These are phyloP conservation scores for Russula ochroleuca DNA, from an alignment of 768 basidiomycete genomes.

Conservation along the genomic window DNA sequence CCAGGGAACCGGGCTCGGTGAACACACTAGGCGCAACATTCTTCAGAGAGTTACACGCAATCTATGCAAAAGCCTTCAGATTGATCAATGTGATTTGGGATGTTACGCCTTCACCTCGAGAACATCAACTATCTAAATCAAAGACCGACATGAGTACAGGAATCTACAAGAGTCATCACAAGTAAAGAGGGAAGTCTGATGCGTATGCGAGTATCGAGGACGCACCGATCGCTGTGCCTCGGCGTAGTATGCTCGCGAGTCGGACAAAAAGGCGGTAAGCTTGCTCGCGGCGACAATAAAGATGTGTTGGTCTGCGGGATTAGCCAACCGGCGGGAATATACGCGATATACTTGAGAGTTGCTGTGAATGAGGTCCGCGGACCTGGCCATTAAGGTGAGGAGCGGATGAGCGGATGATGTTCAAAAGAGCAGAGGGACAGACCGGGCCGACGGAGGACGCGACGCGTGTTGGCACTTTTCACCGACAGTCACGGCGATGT, in stretches of 20 bases:
- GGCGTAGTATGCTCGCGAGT: conserved; percentile 10
- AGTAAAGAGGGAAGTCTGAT: background rate
- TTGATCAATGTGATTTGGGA: background rate
- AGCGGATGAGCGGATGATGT: background rate
- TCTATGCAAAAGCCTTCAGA: background rate
- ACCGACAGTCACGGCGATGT: background rate
- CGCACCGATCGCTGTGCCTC: conserved; percentile 17
- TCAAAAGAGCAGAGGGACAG: background rate
- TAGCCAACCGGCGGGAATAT: conserved; percentile 6
- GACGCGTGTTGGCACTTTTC: background rate
- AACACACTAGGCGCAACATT: conserved; percentile 16
- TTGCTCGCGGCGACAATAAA: conserved; percentile 8
- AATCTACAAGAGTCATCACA: background rate
- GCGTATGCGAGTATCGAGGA: background rate
- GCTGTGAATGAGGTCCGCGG: conserved; percentile 10
- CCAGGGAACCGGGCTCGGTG: conserved; percentile 1
- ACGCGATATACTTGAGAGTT: conserved; percentile 21
- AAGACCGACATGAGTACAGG: background rate
- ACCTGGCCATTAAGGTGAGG: background rate
- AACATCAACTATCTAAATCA: conserved; percentile 14
- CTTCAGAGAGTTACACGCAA: conserved; percentile 13
- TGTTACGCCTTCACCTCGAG: conserved; percentile 16
- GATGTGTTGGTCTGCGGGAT: conserved; percentile 15
- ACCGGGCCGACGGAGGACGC: background rate
- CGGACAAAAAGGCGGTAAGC: conserved; percentile 12